Base-by-base conservation (phyloP, 2,329 filamentous ascomycete genomes). In the Paecilomyces formosus region DNA sequence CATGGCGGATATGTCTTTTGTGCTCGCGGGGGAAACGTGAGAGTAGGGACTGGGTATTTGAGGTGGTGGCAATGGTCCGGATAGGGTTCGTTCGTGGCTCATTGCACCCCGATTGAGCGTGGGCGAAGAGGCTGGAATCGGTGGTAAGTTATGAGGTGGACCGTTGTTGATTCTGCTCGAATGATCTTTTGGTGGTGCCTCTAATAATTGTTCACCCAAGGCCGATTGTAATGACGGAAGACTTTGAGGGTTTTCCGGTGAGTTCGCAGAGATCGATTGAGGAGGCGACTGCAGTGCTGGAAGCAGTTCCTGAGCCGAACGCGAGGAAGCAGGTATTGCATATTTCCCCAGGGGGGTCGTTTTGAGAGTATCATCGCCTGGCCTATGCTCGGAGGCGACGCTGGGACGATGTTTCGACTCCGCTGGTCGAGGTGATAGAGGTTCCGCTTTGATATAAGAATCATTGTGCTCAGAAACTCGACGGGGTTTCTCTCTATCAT, bases 161-260 rank as follows among this genome's bases (percentile, higher is more conserved):
- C 64, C 58, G 49, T 61, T 62, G 63, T 66, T 67, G 60, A 65
- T 61, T 28, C 67, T 65, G 26, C 62, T 54, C 12, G 67, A 55
- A 33, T 61, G 61, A 18, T 71, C 73, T 50, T 64, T 68, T 22
- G 73, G 61, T 50, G 68, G 64, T n/a, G 62, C 58, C 53, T 61
- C 58, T 2, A 60, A 54, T 7, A 74, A 59, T 28, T 60, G 54
- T 7, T 62, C 64, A 22, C 68, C 67, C n/a, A 78, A 65, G 22
- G 75, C 68, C 7, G 72, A 72, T 35, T 70, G 66, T 18, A 80
- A 67, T 1, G 77, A 74, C 0, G 78, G 78, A 7, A 80, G 64
- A 53, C 63, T 74, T 63, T 72, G 72, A 39, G 62, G 68, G 50
- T 62, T 67, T 3, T 75, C 72, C 1, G 73, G 70, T 2, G 74